These are phyloP conservation scores for Trichoderma guizhouense DNA, from an alignment of 2,329 filamentous ascomycete species.

Conservation along the genomic window DNA sequence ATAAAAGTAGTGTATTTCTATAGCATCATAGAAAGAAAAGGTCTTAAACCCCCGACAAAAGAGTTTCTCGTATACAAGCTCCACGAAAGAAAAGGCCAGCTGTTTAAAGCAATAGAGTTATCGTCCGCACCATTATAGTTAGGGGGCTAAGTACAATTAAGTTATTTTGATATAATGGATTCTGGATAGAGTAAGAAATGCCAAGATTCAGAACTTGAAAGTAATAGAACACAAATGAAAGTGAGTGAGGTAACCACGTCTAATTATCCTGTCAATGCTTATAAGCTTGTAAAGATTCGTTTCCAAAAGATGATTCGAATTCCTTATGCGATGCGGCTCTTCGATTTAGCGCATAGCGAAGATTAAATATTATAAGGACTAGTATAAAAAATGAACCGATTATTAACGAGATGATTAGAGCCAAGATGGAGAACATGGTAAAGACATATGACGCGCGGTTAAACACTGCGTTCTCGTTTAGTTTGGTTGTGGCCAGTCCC, in stretches of 20 bases:
- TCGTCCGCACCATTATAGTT: background rate
- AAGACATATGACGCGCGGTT: slow-evolving; percentile 44
- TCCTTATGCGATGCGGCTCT: background rate
- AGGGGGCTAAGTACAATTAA: background rate
- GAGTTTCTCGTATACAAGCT: background rate
- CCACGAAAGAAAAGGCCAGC: background rate
- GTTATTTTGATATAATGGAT: background rate
- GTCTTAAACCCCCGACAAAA: background rate
- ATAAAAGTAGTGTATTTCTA: background rate
- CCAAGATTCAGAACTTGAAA: background rate
- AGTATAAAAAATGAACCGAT: background rate
- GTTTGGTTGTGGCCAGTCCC: slow-evolving; percentile 35
- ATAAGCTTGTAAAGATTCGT: background rate
- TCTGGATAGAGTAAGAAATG: background rate
- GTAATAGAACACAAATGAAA: background rate
- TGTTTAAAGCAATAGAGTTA: background rate
- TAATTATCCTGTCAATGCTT: background rate
- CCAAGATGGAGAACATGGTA: slow-evolving; percentile 41
- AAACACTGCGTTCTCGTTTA: slow-evolving; percentile 35
- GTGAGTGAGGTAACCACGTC: rapidly evolving
- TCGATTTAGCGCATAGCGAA: background rate
- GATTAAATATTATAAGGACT: background rate
- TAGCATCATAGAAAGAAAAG: background rate
- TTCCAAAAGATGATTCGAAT: background rate
- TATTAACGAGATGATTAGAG: background rate